These are phyloP conservation scores for Penicillium sp. DNA, from an alignment of 2,329 filamentous ascomycete genomes.

Conservation along the genomic window DNA sequence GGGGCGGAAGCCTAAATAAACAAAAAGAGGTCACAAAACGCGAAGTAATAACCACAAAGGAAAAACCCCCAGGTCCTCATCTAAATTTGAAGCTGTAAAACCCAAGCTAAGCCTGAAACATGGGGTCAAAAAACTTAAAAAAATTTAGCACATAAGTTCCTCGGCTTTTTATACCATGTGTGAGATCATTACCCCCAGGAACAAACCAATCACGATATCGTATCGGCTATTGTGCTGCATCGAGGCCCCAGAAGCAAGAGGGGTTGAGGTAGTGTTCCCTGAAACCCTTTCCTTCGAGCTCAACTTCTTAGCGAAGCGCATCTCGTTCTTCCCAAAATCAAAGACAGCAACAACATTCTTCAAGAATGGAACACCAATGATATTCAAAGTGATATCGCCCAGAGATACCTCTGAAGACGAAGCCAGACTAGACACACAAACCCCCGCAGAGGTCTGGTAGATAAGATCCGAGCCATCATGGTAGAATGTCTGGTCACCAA, in stretches of 20 bases:
- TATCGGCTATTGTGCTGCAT: not conserved
- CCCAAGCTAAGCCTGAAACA: too few relatives aligned
- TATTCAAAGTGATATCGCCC: conserved; percentile 33
- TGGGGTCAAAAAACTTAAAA: too few relatives aligned
- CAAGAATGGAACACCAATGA: conserved; percentile 51
- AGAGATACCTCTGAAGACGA: conserved; percentile 30
- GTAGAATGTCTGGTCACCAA: conserved; percentile 39
- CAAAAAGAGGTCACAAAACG: too few relatives aligned
- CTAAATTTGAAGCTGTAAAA: too few relatives aligned
- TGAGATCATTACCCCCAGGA: not conserved
- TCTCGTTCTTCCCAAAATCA: conserved; percentile 49
- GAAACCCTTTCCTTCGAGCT: not conserved
- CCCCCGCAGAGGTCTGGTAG: conserved; percentile 19
- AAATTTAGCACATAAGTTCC: not conserved
- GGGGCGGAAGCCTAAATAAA: too few relatives aligned
- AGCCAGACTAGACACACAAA: conserved; percentile 27
- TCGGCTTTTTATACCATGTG: not conserved
- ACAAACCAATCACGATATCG: not conserved
- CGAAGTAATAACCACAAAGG: too few relatives aligned
- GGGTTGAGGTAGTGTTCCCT: not conserved
- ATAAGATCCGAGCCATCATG: conserved; percentile 34
- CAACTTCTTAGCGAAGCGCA: conserved; percentile 45
- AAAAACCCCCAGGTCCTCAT: too few relatives aligned
- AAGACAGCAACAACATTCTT: conserved; percentile 55
- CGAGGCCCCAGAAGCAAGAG: not conserved